These are phyloP conservation scores for Phytophthora ramorum DNA, from an alignment of 352 stramenopile species.

Conservation along the genomic window DNA sequence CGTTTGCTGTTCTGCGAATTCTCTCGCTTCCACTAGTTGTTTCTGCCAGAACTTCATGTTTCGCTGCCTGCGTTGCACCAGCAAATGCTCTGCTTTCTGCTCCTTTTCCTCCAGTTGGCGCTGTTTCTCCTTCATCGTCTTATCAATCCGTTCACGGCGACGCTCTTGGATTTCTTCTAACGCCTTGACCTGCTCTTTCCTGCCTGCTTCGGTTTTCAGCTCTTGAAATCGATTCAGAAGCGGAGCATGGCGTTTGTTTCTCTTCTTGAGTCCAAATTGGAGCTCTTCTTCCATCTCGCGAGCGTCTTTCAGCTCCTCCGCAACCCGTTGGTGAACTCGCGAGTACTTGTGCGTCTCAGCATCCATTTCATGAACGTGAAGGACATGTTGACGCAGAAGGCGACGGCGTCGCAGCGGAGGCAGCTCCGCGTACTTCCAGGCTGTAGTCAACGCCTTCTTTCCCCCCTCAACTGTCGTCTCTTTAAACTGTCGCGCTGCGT, in stretches of 20 bases:
- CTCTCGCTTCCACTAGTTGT: constrained; percentile 55
- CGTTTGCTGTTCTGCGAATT: constrained; percentile 58
- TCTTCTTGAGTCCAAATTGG: constrained; percentile 61
- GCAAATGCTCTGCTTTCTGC: constrained; percentile 8
- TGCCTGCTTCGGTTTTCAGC: constrained; percentile 57
- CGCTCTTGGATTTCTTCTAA: constrained; percentile 56
- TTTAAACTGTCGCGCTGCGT: constrained; percentile 43
- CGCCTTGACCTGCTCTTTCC: constrained; percentile 35
- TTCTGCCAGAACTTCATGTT: constrained; percentile 81
- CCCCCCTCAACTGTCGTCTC: constrained; percentile 50
- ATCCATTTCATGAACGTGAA: constrained; percentile 69
- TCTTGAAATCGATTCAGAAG: constrained; percentile 51
- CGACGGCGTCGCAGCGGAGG: constrained; percentile 59
- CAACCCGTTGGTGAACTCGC: constrained; percentile 47
- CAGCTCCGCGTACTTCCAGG: constrained; percentile 65
- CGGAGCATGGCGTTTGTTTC: constrained; percentile 63
- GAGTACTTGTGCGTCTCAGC: constrained; percentile 63
- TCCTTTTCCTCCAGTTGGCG: constrained; percentile 17
- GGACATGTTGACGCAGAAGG: constrained; percentile 67
- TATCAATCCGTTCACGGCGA: constrained; percentile 40
- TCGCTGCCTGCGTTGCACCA: constrained; percentile 48
- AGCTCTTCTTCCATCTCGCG: constrained; percentile 46
- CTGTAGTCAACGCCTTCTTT: constrained; percentile 48
- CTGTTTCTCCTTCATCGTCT: constrained; percentile 50
- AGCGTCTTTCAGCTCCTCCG: constrained; percentile 49